Base-by-base conservation (phyloP, 208 protist genomes). In the Phytomonas sp. region DNA sequence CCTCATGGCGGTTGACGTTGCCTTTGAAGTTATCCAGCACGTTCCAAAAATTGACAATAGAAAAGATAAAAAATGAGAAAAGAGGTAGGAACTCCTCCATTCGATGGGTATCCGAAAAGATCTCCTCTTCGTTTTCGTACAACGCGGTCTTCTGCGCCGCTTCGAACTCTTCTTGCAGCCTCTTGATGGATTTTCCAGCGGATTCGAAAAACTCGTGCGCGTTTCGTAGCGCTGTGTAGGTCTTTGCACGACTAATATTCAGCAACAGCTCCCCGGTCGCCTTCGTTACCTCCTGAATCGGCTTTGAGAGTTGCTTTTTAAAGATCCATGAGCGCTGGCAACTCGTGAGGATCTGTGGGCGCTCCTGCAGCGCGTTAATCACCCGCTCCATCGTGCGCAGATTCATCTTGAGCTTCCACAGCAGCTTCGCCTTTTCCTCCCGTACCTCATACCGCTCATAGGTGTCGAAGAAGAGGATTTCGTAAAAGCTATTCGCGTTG, bases 31-130 rank as follows among this genome's bases (percentile, higher is more conserved):
- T 76, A 29, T 78, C 68, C 34, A 93, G 75, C 17, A 84, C 84
- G 15, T 56, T 79, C 79, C 87, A 90, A 67, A 93, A 88, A 70
- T 89, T 90, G 34, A 87, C 84, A 60, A 90, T 86, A 15, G 80
- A 87, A 64, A 93, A 93, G 53, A 93, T 80, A 71, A 91, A 93
- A 66, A 89, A 93, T 29, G 87, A 89, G 78, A 93, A 89, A 67
- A 90, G 77, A 15, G 87, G 84, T 30, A 93, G 77, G 66, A 87
- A 90, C 79, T 93, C 84, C 67, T 89, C 82, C 84, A 90, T 85
- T 29, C 79, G 76, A 2, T 81, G 77, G 28, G 70, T 67, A 30
- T 66, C 66, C 6, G 36, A 40, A 9, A 40, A 40, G 36, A 40
- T 40, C 36, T 40, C 36, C 53, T 62, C 31, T 15, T 56, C 40